phyloP scores from a whole-genome alignment of 306 rosid genomes.

The Corylus heterophylla region DNA sequence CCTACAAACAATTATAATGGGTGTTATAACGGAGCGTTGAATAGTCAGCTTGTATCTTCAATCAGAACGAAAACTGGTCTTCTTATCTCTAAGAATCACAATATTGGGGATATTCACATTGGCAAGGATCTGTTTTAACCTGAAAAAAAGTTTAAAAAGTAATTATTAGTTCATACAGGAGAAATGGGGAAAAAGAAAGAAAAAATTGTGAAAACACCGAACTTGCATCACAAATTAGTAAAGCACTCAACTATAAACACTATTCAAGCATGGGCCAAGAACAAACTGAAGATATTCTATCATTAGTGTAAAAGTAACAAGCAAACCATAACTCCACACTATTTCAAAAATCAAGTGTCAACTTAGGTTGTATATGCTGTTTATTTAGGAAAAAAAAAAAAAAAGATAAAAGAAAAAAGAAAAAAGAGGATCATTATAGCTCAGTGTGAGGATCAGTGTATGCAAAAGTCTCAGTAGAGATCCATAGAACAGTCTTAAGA shows the following conservation, averaged over 20 bases:
- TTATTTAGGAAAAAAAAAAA: too few relatives aligned
- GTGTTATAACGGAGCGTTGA: neutral
- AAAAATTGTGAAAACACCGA: neutral
- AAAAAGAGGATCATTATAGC: too few relatives aligned
- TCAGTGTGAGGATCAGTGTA: too few relatives aligned
- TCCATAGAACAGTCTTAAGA: too few relatives aligned
- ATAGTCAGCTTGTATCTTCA: neutral
- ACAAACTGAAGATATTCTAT: neutral
- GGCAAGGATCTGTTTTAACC: slow-evolving; percentile 69
- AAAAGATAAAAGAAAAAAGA: too few relatives aligned
- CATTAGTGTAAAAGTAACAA: too few relatives aligned
- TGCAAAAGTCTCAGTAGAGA: too few relatives aligned
- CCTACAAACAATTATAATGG: neutral
- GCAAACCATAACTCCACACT: too few relatives aligned
- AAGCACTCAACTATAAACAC: neutral
- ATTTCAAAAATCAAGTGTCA: too few relatives aligned
- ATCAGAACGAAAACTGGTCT: neutral
- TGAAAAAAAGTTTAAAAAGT: slow-evolving; percentile 34
- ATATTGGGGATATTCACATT: slow-evolving; percentile 60
- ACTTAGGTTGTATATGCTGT: too few relatives aligned
- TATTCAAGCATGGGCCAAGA: neutral
- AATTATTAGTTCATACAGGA: neutral
- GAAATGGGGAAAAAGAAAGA: neutral
- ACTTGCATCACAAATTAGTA: neutral
- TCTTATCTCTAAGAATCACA: slow-evolving; percentile 62